Percentiles rank a stretch among this genome's conserved stretches.
Evolutionary conservation across 2,329 filamentous ascomycete species (phyloP).

Genomic region (Malbranchea zuffiana): DNA sequence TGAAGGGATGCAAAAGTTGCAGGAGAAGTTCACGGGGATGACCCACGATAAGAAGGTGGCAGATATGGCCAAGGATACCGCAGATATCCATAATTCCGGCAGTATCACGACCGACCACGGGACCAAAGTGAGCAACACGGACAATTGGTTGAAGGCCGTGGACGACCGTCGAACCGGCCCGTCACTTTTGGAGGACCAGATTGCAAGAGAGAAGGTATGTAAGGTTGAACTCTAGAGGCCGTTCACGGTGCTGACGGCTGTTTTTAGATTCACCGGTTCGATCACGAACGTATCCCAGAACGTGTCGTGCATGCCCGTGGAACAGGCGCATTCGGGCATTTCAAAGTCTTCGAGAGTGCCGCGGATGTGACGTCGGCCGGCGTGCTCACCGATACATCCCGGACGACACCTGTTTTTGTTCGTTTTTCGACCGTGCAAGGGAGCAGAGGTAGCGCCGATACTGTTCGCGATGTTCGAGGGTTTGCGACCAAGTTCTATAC

Average conservation of each 20-base stretch:
- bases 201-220: conserved; percentile 61
- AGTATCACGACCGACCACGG: conserved; percentile 69
- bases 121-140: conserved; percentile 59
- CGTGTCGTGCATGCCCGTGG: conserved; percentile 58
- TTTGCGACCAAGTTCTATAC: conserved; percentile 73
- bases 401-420: conserved; percentile 54
- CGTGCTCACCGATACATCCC: conserved; percentile 56
- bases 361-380: conserved; percentile 53
- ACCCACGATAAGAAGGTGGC: conserved; percentile 43
- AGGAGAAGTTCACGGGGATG: conserved; percentile 16
- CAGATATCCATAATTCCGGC: conserved; percentile 47
- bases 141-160: conserved; percentile 63
- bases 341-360: conserved; percentile 54
- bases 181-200: conserved; percentile 58
- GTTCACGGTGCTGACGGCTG: neutral
- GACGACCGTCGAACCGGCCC: conserved; percentile 56
- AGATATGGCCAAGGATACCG: conserved; percentile 50
- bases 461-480: conserved; percentile 70
- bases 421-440: conserved; percentile 72
- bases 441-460: conserved; percentile 65
- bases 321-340: conserved; percentile 54
- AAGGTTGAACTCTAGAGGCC: too few species aligned
- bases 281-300: conserved; percentile 61
- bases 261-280: conserved; percentile 50
- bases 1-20: conserved; percentile 23